phyloP scores from a whole-genome alignment of 371 early-diverging fungal species.

The Mucor indicus region DNA sequence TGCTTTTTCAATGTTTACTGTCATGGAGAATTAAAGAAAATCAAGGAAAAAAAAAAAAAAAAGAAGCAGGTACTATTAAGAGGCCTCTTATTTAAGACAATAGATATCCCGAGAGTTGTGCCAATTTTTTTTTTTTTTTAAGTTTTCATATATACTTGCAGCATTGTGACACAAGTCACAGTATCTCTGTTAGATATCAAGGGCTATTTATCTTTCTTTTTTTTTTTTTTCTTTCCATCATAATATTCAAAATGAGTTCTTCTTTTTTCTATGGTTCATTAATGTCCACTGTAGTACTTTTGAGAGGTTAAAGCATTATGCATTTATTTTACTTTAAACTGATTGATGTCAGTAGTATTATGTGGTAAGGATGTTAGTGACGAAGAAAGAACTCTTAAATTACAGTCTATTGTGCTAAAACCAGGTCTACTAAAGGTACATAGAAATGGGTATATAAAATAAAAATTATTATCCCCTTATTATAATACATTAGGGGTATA shows the following conservation, averaged over 20 bases:
- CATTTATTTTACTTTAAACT: background rate
- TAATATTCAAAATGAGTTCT: conserved; percentile 1
- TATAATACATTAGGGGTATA: conserved; percentile 38
- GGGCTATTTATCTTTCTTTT: background rate
- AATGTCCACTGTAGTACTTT: conserved; percentile 28
- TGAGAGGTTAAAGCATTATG: conserved; percentile 22
- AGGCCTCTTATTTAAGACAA: conserved; percentile 8
- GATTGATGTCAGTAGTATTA: conserved; percentile 20
- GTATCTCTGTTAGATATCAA: background rate
- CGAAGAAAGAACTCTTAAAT: conserved; percentile 14
- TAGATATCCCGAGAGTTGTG: background rate
- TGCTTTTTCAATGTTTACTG: conserved; percentile 11
- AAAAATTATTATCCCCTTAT: too few relatives aligned
- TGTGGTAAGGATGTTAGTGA: conserved; percentile 22
- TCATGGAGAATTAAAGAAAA: background rate
- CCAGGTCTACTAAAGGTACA: conserved; percentile 30
- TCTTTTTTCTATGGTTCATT: conserved; percentile 43
- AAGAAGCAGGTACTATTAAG: background rate
- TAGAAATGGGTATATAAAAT: conserved; percentile 28
- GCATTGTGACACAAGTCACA: background rate
- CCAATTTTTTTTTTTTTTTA: background rate
- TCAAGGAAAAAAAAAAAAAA: conserved; percentile 1
- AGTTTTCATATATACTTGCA: background rate
- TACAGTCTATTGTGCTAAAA: conserved; percentile 15
- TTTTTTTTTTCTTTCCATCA: background rate